Conservation (phyloP, 2,329 filamentous ascomycete genomes). For the Esteya vermicola region DNA sequence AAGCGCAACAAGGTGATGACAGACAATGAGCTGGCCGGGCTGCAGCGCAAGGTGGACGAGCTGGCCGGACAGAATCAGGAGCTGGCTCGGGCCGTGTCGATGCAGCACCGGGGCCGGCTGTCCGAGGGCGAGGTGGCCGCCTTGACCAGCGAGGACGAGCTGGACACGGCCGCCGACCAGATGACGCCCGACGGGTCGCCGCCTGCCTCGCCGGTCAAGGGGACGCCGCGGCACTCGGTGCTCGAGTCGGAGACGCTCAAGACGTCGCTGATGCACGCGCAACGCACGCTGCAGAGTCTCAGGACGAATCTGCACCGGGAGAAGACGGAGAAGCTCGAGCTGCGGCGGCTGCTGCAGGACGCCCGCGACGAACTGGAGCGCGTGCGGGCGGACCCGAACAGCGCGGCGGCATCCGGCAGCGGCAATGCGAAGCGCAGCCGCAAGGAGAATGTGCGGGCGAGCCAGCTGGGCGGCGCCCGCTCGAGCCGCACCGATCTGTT, state of each 20-base stretch:
- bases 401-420: no score
- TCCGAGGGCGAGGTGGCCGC: conserved; percentile 49
- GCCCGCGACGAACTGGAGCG: conserved; percentile 82
- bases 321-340: conserved; percentile 95
- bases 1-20: conserved; percentile 66
- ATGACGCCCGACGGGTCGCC: conserved; percentile 81
- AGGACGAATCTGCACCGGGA: conserved; percentile 92
- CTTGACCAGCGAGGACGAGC: conserved; percentile 45
- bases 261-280: conserved; percentile 85
- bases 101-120: conserved; percentile 49
- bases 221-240: conserved; percentile 76
- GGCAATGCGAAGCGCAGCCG: no score
- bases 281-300: conserved; percentile 90
- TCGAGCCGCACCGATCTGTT: conserved; percentile 65
- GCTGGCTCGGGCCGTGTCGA: conserved; percentile 66
- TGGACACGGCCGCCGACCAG: conserved; percentile 52
- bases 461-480: conserved; percentile 63
- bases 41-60: conserved; percentile 81
- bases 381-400: conserved; percentile 37
- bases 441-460: conserved; percentile 45
- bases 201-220: conserved; percentile 79
- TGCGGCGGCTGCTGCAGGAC: conserved; percentile 90
- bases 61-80: conserved; percentile 81
- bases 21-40: conserved; percentile 61
- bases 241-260: conserved; percentile 94